Evolutionary conservation across 345 rosid species (phyloP).

Genomic region (Pelargonium nanum): DNA sequence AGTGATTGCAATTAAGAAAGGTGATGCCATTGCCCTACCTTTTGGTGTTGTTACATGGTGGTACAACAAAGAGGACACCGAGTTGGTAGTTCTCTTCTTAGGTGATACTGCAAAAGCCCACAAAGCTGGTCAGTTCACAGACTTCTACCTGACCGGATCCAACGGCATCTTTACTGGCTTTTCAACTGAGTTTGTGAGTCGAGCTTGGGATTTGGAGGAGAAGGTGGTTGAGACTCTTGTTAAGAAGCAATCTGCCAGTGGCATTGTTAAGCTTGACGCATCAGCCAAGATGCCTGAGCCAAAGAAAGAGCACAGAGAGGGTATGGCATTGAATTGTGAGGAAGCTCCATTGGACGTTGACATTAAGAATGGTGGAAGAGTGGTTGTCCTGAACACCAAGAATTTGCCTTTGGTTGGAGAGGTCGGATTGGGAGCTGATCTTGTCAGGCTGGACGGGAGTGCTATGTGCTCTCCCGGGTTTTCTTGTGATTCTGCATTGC

Average conservation of each 20-base stretch:
- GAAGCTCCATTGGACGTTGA: conserved; percentile 86
- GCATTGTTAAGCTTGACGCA: conserved; percentile 56
- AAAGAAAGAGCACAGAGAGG: conserved; percentile 38
- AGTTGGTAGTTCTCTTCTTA: conserved; percentile 59
- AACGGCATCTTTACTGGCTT: conserved; percentile 77
- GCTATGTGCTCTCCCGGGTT: conserved; percentile 98
- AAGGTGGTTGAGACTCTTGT: conserved; percentile 38
- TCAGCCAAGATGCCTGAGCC: conserved; percentile 53
- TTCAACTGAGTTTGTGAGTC: conserved; percentile 56
- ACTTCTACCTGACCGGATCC: conserved; percentile 65
- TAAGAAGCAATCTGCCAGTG: conserved; percentile 35
- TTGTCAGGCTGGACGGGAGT: conserved; percentile 57
- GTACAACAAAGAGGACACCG: conserved; percentile 71
- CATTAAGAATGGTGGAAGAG: conserved; percentile 65
- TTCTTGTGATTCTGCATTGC: conserved; percentile 83
- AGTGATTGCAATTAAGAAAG: conserved; percentile 63
- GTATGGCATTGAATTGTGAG: conserved; percentile 58
- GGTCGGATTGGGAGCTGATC: conserved; percentile 85
- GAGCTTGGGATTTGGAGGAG: conserved; percentile 64
- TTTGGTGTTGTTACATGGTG: conserved; percentile 93
- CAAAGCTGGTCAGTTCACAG: conserved; percentile 68
- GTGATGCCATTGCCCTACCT: conserved; percentile 84
- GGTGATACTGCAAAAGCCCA: conserved; percentile 79
- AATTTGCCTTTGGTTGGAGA: conserved; percentile 80
- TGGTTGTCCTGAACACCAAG: conserved; percentile 71